A percentile compares a stretch with the other conserved stretches of the same genome.
These are phyloP conservation scores for Beauveria australis DNA, from an alignment of 2,329 filamentous ascomycete genomes.

Conservation along the genomic window DNA sequence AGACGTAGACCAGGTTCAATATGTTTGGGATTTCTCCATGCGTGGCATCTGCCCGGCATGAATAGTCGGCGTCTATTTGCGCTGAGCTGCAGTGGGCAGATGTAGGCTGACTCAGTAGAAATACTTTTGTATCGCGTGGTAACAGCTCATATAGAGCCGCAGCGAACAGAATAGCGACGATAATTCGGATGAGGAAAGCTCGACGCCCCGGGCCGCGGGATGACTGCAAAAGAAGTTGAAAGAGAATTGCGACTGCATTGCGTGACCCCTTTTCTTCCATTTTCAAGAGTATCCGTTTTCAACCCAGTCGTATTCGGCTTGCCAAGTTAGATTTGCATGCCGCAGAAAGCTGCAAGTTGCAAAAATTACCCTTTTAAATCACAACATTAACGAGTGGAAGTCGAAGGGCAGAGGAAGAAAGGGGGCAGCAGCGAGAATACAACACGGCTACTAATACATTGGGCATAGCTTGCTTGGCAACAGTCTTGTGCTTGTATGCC, in stretches of 20 bases:
- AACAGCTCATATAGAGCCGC: not conserved
- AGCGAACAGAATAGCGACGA: not conserved
- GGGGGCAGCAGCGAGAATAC: not conserved
- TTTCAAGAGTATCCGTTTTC: not conserved
- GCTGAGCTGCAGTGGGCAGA: not conserved
- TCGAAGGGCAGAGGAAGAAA: not conserved
- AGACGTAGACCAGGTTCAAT: constrained; percentile 18
- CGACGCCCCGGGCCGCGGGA: not conserved
- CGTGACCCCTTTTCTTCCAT: not conserved
- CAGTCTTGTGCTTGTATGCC: not conserved
- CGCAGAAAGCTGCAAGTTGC: no score
- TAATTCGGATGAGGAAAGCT: not conserved
- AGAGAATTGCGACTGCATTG: not conserved
- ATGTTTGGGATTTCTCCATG: constrained; percentile 18
- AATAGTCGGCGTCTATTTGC: not conserved
- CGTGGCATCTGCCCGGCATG: not conserved
- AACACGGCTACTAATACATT: no score
- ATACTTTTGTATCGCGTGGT: not conserved
- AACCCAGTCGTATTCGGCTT: no score
- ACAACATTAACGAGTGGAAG: no score
- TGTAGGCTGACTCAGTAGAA: not conserved
- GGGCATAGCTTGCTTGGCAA: no score
- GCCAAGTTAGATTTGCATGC: no score
- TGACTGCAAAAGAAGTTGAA: not conserved
- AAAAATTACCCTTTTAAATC: no score